Base-by-base conservation (phyloP, 305 asterid genomes). In the Fraxinus albicans region DNA sequence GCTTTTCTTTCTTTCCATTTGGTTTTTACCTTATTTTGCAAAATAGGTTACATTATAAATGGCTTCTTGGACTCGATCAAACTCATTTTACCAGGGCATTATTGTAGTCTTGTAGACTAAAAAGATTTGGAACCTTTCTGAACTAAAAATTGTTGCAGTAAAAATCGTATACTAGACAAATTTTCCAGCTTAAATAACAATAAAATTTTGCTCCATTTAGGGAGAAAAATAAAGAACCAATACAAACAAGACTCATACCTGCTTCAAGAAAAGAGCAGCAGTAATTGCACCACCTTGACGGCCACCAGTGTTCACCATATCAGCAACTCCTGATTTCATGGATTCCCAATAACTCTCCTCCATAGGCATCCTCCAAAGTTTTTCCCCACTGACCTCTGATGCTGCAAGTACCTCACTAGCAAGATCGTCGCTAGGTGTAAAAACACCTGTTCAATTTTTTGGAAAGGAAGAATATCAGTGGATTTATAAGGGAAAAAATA, bases 191-290 rank as follows among this genome's bases (percentile, higher is more conserved):
- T 65, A 25, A 65, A 65, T 1, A 65, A 27, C 29, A 10, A 9
- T 25, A 58, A 58, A 58, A 58, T 8, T 8, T 65, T 27, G 6
- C 73, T 65, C 27, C 73, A 65, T 25, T 65, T 10, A 65, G 29
- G 17, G 35, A 25, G 73, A 60, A 42, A 42, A 21, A 21, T 8
- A 65, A 65, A 9, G 35, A 65, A 65, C 34, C 13, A 63, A 63
- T 19, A 23, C 15, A 63, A 21, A 63, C 31, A 63, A 63, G 33
- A 63, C 72, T 27, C 76, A 70, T 89, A 93, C 98, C 98, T 94
- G 98, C 88, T 94, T 96, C 91, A 96, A 90, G 95, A 96, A 96
- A 86, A 96, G 95, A 83, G 99, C 98, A 27, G 99, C 99, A 0
- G 94, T 91, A 84, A 96, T 96, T 27, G 98, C 90, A 19, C 98